phyloP scores from a whole-genome alignment of 805 yeast genomes.

The Jamesozyma lodderae region DNA sequence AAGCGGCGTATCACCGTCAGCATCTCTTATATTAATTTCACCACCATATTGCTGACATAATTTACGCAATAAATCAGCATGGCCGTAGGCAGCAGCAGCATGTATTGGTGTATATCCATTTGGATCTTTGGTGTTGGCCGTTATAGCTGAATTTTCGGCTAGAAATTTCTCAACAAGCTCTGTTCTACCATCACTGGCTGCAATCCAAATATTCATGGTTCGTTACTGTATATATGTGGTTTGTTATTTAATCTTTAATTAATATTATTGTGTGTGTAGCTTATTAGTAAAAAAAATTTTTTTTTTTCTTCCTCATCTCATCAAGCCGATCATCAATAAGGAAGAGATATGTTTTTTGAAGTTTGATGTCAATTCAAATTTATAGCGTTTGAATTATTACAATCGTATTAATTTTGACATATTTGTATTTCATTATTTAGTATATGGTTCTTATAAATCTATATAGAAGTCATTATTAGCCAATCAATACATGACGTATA shows the following conservation, averaged over 20 bases:
- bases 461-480: no score
- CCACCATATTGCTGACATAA: conserved; percentile 47
- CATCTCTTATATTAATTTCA: conserved; percentile 71
- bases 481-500: conserved; percentile 71
- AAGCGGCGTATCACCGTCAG: conserved; percentile 91
- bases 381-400: neutral
- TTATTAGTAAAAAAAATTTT: neutral
- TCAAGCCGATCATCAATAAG: no score
- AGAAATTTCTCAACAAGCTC: conserved; percentile 50
- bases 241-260: neutral
- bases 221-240: neutral
- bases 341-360: no score
- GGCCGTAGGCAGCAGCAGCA: conserved; percentile 94
- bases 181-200: conserved; percentile 78
- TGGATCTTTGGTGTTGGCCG: conserved; percentile 72
- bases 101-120: conserved; percentile 96
- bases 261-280: neutral
- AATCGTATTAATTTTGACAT: no score
- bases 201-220: conserved; percentile 81
- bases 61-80: conserved; percentile 47
- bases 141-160: conserved; percentile 34
- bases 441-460: no score
- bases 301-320: neutral
- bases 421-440: no score
- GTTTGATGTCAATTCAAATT: no score